Conservation (phyloP, 1,139 yeast species). For the Diutina scorzettiae region DNA sequence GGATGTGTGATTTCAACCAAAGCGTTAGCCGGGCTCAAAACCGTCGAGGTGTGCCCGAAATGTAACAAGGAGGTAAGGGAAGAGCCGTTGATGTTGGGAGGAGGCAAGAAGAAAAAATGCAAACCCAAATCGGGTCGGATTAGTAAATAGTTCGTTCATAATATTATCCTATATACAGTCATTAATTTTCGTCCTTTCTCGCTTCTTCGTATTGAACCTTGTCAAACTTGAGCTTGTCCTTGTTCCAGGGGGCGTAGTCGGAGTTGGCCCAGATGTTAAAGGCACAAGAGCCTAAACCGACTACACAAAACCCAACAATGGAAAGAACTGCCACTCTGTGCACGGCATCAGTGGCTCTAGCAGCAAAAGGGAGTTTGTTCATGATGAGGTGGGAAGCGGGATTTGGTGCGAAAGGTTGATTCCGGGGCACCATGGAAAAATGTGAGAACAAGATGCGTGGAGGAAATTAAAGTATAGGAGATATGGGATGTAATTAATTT, state of each 20-base stretch:
- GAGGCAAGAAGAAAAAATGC: not conserved
- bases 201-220: slow-evolving; percentile 21
- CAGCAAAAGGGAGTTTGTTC: slow-evolving; percentile 28
- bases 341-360: slow-evolving; percentile 60
- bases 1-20: slow-evolving; percentile 3
- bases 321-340: slow-evolving; percentile 77
- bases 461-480: too few relatives aligned
- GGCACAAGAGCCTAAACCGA: slow-evolving; percentile 44
- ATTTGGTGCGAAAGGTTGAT: too few relatives aligned
- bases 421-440: too few relatives aligned
- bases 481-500: too few relatives aligned
- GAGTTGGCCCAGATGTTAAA: slow-evolving; percentile 52
- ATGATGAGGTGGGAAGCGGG: too few relatives aligned
- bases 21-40: not conserved
- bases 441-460: too few relatives aligned
- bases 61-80: not conserved
- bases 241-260: slow-evolving; percentile 32
- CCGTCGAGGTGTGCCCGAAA: not conserved
- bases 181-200: slow-evolving; percentile 9
- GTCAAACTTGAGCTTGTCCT: slow-evolving; percentile 27
- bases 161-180: not conserved
- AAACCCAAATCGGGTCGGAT: too few relatives aligned
- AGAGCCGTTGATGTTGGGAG: not conserved
- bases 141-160: too few relatives aligned
- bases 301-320: slow-evolving; percentile 48